Evolutionary conservation across 768 basidiomycete species (phyloP).

Genomic region (Termitomyces heimii): DNA sequence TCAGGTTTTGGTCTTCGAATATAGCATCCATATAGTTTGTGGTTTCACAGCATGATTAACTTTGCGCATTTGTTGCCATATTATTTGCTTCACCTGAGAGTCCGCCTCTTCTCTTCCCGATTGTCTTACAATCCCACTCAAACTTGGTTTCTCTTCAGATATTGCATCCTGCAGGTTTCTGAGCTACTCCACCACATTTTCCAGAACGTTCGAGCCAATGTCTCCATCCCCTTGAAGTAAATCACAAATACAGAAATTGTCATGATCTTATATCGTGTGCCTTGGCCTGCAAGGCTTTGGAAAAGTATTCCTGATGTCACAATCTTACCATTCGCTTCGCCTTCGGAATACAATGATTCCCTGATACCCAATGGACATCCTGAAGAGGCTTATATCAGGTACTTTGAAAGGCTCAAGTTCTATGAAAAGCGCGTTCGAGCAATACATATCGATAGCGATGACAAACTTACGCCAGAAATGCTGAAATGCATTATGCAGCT

Average conservation of each 20-base stretch:
- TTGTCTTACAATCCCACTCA: too few species aligned
- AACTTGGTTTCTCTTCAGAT: too few species aligned
- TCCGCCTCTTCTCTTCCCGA: too few species aligned
- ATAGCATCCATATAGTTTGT: too few species aligned
- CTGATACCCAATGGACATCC: background rate
- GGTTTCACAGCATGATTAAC: too few species aligned
- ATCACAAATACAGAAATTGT: background rate
- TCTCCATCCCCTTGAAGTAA: too few species aligned
- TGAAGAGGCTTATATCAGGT: background rate
- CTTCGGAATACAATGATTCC: background rate
- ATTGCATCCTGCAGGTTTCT: background rate
- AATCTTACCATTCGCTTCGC: conserved; percentile 2
- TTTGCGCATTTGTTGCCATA: too few species aligned
- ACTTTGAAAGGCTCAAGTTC: conserved; percentile 6
- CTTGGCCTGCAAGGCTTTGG: conserved; percentile 6
- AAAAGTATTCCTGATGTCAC: background rate
- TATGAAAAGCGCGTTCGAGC: conserved; percentile 4
- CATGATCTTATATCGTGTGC: conserved; percentile 4
- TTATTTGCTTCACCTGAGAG: too few species aligned
- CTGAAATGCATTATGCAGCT: background rate
- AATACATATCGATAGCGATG: conserved; percentile 3
- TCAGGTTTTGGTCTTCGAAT: too few species aligned
- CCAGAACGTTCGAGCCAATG: background rate
- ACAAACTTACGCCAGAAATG: conserved; percentile 1
- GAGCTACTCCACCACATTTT: conserved; percentile 2